Percentiles rank a stretch among this genome's conserved stretches.
Conservation (phyloP, 2,329 filamentous ascomycete species). For the Myriosclerotinia curreyana region DNA sequence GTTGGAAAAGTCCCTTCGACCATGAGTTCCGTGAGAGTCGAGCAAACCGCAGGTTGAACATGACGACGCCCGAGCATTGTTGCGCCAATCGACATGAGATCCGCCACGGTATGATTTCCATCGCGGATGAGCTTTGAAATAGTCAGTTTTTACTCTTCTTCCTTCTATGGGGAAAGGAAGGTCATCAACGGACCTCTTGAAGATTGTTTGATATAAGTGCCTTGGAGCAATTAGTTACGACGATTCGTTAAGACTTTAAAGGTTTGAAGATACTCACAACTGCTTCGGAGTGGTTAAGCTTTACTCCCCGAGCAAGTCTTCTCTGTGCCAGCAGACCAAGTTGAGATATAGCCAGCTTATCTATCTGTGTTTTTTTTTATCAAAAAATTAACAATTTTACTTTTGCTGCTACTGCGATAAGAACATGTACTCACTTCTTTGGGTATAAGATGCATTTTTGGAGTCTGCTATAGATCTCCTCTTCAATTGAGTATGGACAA, state of each 20-base stretch:
- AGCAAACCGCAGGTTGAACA: slow-evolving; percentile 77
- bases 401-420: background rate
- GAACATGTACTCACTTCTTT: slow-evolving; percentile 45
- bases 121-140: slow-evolving; percentile 75
- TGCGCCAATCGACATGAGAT: slow-evolving; percentile 87
- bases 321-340: slow-evolving; percentile 83
- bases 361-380: slow-evolving; percentile 57
- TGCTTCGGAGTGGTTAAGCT: slow-evolving; percentile 87
- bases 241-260: background rate
- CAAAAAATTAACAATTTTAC: slow-evolving; percentile 5
- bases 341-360: slow-evolving; percentile 93
- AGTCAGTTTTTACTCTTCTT: slow-evolving; percentile 25
- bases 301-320: slow-evolving; percentile 81
- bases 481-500: slow-evolving; percentile 1
- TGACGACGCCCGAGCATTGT: slow-evolving; percentile 93
- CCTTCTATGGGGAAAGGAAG: background rate
- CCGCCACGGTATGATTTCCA: slow-evolving; percentile 86
- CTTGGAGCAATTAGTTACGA: slow-evolving; percentile 42
- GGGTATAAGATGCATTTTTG: slow-evolving; percentile 48
- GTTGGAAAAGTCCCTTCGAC: slow-evolving; percentile 91
- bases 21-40: slow-evolving; percentile 78
- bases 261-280: slow-evolving; percentile 51
- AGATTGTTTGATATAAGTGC: slow-evolving; percentile 83
- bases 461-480: slow-evolving; percentile 9
- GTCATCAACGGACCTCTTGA: slow-evolving; percentile 65